A percentile compares a stretch with the other conserved stretches of the same genome.
phyloP scores from a whole-genome alignment of 176 grass and related monocot genomes.

The Cymbopogon citratus region DNA sequence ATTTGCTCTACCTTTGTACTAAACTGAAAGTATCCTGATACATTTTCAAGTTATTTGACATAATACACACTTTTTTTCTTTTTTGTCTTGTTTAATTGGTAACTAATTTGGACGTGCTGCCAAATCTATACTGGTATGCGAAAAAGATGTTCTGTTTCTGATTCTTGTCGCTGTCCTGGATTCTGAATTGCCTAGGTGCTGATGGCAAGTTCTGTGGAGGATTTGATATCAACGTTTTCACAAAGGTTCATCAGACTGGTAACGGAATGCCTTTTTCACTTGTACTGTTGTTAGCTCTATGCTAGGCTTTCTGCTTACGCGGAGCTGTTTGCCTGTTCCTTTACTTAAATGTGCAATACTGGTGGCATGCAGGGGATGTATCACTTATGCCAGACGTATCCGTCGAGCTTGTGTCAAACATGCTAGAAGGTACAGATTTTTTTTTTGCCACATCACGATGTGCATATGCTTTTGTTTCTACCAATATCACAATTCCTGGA shows the following conservation, averaged over 20 bases:
- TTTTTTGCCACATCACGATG: neutral
- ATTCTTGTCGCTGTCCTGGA: neutral
- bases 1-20: neutral
- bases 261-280: constrained; percentile 8
- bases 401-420: constrained; percentile 75
- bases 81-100: constrained; percentile 4
- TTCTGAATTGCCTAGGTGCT: constrained; percentile 44
- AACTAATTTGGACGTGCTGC: neutral
- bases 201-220: constrained; percentile 83
- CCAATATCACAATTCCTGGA: neutral
- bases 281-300: neutral
- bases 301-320: neutral
- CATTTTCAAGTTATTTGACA: neutral
- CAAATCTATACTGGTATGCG: neutral
- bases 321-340: neutral
- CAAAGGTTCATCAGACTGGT: constrained; percentile 76
- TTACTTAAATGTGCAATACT: constrained; percentile 8
- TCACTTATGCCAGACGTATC: constrained; percentile 72
- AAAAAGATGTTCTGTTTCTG: neutral
- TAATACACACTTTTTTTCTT: neutral
- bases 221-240: constrained; percentile 92
- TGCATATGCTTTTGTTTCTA: neutral
- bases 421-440: constrained; percentile 59
- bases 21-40: neutral
- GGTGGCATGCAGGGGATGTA: constrained; percentile 47